Evolutionary conservation across 73 alveolate species (phyloP), one percentile per base, ranked within the genome.

Genomic region (Durusdinium trenchii): DNA sequence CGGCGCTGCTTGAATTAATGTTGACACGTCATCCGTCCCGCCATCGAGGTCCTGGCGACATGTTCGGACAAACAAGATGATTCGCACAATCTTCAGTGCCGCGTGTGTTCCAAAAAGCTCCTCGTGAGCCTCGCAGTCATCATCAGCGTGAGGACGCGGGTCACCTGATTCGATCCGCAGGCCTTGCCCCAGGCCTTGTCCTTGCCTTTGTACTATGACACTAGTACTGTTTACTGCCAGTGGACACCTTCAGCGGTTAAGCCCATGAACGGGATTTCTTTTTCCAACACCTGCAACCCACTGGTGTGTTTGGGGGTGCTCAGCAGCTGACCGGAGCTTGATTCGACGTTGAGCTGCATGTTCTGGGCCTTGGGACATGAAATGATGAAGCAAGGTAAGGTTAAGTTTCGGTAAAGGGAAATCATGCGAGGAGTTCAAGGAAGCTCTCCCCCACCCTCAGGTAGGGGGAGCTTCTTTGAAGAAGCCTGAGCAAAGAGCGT

Each of bases 1-100:
- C 69, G 91, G 91, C 47, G 91, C 91, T 81, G 91, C 91, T 28
- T 67, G 40, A 48, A 78, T 78, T 61, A 47, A 47, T 30, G 69
- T 81, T 9, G 91, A 81, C 46, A 81, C 69, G 32, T 81, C 91
- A 26, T 47, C 91, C 64, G 23, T 48, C 47, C 91, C 91, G 52
- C 91, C 91, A 48, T 81, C 91, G 35, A 81, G 46, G 12, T 81
- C 91, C 91, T 81, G 87, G 52, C 42, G 81, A 67, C 16, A 26
- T 42, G 0, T 26, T 26, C 0, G 45, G 42, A 67, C 32, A 26
- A 54, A 20, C 9, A 54, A 54, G 64, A 20, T 20, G 64, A 20
- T 20, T 20, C 28, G 28, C 9, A 54, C 64, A 12, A 54, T 54
- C 20, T 54, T 20, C 20, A 20, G 64, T 54, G 9, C 28, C 28